Evolutionary conservation across 495 filamentous ascomycete genomes (phyloP), one percentile per base, ranked within the genome.

Genomic region (Zalerion maritima): DNA sequence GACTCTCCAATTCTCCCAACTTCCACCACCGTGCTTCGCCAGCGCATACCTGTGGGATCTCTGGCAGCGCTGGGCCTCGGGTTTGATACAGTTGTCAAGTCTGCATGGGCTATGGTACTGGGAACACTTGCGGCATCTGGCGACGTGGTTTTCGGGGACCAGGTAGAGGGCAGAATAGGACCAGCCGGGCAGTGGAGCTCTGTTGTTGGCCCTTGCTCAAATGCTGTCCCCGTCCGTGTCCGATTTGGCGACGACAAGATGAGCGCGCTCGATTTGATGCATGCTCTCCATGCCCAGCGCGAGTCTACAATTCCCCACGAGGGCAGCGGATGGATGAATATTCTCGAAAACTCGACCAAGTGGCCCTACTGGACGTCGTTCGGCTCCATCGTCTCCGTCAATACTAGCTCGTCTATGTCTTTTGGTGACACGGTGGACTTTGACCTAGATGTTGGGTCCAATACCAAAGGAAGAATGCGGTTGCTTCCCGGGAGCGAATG

Each of bases 351-450:
- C 20, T 61, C 55, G 32, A 64, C 60, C 8, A 31, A 51, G 1
- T 64, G 60, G 60, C 57, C 58, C 3, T 57, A 60, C 14, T 64
- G 60, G 60, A 56, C 55, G 4, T 57, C 57, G 1, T 60, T 64
- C 38, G 60, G 57, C 39, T 54, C 49, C 0, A 34, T 61, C 7
- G 49, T 64, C 3, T 55, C 24, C 60, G 62, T 26, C 54, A 52
- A 34, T 44, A 39, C 37, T 49, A 58, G 23, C 21, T 18, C 20
- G 36, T 37, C 15, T 32, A 33, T 10, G 26, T 23, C 8, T n/a
- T n/a, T n/a, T n/a, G n/a, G n/a, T n/a, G n/a, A n/a, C n/a, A n/a
- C n/a, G n/a, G n/a, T n/a, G n/a, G n/a, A n/a, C n/a, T n/a, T n/a
- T n/a, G n/a, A n/a, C n/a, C n/a, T n/a, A n/a, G n/a, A n/a, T n/a